Evolutionary conservation across 805 yeast species (phyloP).

Genomic region (Huiozyma sinensis): DNA sequence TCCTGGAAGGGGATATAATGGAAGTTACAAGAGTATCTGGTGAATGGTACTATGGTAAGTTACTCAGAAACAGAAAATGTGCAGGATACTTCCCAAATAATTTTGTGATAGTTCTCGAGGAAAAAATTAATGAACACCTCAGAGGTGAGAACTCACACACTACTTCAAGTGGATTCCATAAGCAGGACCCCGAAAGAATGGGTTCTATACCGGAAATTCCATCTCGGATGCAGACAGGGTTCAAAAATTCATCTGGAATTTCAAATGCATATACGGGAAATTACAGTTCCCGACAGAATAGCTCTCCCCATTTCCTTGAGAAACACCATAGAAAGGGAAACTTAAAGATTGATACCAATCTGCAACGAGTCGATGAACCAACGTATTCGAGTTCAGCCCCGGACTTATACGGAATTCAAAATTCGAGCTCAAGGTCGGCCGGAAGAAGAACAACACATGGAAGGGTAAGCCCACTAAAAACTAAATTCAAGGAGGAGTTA

Average conservation of each 20-base stretch:
- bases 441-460: background rate
- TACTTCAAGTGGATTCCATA: background rate
- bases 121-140: constrained; percentile 14
- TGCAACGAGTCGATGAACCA: too few species aligned
- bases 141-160: background rate
- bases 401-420: too few species aligned
- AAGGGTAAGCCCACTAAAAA: too few species aligned
- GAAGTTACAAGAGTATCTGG: constrained; percentile 83
- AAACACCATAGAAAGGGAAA: too few species aligned
- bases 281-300: too few species aligned
- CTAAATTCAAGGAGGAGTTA: background rate
- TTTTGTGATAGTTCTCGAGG: constrained; percentile 54
- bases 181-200: background rate
- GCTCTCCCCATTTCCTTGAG: too few species aligned
- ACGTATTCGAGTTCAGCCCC: too few species aligned
- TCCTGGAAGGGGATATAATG: constrained; percentile 85
- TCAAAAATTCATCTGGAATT: too few species aligned
- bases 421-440: background rate
- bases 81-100: constrained; percentile 83
- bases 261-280: too few species aligned
- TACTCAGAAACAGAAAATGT: constrained; percentile 61
- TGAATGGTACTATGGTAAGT: constrained; percentile 82
- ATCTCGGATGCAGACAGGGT: background rate
- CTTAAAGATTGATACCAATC: too few species aligned
- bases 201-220: background rate